Evolutionary conservation across 768 basidiomycete species (phyloP).

Genomic region (Lactifluus echinatus): DNA sequence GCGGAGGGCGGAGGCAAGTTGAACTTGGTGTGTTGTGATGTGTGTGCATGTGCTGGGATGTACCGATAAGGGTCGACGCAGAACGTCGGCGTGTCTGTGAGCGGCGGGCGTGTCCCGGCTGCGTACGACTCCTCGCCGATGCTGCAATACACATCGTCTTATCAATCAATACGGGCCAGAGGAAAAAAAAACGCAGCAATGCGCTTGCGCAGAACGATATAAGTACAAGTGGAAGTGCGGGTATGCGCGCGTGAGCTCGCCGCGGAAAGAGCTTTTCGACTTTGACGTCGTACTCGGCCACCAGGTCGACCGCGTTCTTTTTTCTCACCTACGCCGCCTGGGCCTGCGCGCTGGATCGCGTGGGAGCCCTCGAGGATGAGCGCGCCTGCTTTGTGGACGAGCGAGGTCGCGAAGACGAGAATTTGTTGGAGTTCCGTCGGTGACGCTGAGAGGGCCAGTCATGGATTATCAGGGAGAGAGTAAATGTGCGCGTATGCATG

Average conservation of each 20-base stretch:
- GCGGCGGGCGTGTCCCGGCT: slow-evolving; percentile 54
- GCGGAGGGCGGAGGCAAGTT: too few species aligned
- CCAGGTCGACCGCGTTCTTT: slow-evolving; percentile 91
- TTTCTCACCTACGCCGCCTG: slow-evolving; percentile 68
- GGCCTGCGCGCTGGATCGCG: slow-evolving; percentile 51
- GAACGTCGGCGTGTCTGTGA: slow-evolving; percentile 88
- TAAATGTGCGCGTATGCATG: too few species aligned
- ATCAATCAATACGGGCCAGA: too few species aligned
- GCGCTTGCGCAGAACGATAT: too few species aligned
- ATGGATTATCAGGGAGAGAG: too few species aligned
- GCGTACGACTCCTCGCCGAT: slow-evolving; percentile 94
- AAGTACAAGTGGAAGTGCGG: slow-evolving; percentile 75
- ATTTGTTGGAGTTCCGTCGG: slow-evolving; percentile 50
- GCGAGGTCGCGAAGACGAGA: slow-evolving; percentile 56
- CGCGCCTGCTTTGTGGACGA: slow-evolving; percentile 67
- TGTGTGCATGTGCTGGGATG: too few species aligned
- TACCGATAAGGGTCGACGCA: slow-evolving; percentile 96
- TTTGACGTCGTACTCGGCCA: slow-evolving; percentile 88
- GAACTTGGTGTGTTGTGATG: too few species aligned
- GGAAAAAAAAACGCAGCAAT: too few species aligned
- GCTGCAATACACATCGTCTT: slow-evolving; percentile 40
- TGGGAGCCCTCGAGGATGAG: slow-evolving; percentile 71
- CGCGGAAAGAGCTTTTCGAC: slow-evolving; percentile 82
- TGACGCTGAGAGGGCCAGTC: slow-evolving; percentile 25
- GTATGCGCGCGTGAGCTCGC: slow-evolving; percentile 54